Base-by-base conservation (phyloP, 1,284 basidiomycete genomes). In the Vanrija sp. region DNA sequence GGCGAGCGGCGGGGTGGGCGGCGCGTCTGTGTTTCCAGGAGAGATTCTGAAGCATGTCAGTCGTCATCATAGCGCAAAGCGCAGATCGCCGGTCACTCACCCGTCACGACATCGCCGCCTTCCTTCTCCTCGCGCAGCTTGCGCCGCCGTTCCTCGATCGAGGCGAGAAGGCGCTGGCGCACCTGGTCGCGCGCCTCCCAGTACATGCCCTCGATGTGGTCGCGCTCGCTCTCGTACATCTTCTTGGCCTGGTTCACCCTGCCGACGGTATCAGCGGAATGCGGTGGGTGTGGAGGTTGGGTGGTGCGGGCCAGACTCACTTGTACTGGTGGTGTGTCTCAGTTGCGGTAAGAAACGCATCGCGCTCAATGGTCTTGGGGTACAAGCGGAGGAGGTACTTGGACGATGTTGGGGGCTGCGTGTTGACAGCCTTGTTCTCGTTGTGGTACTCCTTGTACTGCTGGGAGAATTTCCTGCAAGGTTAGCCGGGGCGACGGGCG, bases 191-290 rank as follows among this genome's bases (percentile, higher is more conserved):
- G 69, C 10, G 77, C 75, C 39, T 73, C 72, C 63, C 73, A 72
- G 61, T 76, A 80, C 60, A 78, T 76, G 51, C 75, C 77, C 64
- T 81, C 79, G 34, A 81, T 78, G 39, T 69, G 62, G 52, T 78
- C 76, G 49, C 78, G 68, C 60, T 81, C 80, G 8, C 72, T 67
- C 52, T 98, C 78, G 60, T 80, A 80, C 60, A 79, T 69, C 58
- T 62, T 67, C 51, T 65, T 65, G 14, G 72, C 73, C 45, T 71
- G 68, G n/a, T 54, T 52, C 9, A 60, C 62, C 56, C 71, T 74
- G 12, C 61, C 38, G 19, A 6, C 26, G 26, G 25, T 19, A 49
- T 56, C 34, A 56, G 54, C 19, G 14, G 2, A 40, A 38, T 38
- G 29, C 25, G n/a, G 21, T 23, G 21, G 21, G 21, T 43, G 26